Percentiles rank a stretch among this genome's conserved stretches.
Conservation (phyloP, 1,139 yeast genomes). For the Wickerhamomyces sp. region DNA sequence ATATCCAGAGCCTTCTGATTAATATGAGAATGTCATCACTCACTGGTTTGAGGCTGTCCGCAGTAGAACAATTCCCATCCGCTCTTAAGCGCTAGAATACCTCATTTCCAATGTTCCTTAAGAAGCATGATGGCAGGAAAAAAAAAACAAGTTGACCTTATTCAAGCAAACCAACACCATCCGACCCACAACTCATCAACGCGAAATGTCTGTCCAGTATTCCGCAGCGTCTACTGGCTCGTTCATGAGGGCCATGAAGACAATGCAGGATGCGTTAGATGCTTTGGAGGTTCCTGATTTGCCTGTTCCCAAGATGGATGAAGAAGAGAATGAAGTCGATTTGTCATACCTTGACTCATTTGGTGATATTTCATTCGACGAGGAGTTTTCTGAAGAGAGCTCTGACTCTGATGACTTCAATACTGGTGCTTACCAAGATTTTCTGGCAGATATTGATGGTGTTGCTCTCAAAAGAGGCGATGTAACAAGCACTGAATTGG, state of each 20-base stretch:
- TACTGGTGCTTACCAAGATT: constrained; percentile 6
- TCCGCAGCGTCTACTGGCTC: constrained; percentile 65
- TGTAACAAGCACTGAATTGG: constrained; percentile 16
- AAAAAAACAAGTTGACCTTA: too few species aligned
- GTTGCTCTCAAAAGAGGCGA: constrained; percentile 19
- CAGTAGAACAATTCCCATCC: too few species aligned
- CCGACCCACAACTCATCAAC: too few species aligned
- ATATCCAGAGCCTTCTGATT: too few species aligned
- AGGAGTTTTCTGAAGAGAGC: constrained; percentile 22
- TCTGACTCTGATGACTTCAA: constrained; percentile 10
- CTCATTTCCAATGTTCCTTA: too few species aligned
- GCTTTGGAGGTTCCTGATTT: constrained; percentile 26
- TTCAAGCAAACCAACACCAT: too few species aligned
- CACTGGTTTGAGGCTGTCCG: too few species aligned
- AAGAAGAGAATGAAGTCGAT: constrained; percentile 17
- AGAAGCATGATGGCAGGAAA: too few species aligned
- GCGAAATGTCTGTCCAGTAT: constrained; percentile 36
- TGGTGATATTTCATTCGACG: constrained; percentile 28
- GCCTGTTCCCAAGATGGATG: constrained; percentile 25
- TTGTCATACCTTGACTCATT: constrained; percentile 32
- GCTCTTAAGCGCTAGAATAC: too few species aligned
- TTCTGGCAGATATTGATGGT: constrained; percentile 16
- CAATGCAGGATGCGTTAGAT: constrained; percentile 46
- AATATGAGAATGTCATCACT: too few species aligned
- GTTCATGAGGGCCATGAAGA: constrained; percentile 73